Conservation (phyloP, 2,329 filamentous ascomycete genomes). For the Arthrobotrys iridis region DNA sequence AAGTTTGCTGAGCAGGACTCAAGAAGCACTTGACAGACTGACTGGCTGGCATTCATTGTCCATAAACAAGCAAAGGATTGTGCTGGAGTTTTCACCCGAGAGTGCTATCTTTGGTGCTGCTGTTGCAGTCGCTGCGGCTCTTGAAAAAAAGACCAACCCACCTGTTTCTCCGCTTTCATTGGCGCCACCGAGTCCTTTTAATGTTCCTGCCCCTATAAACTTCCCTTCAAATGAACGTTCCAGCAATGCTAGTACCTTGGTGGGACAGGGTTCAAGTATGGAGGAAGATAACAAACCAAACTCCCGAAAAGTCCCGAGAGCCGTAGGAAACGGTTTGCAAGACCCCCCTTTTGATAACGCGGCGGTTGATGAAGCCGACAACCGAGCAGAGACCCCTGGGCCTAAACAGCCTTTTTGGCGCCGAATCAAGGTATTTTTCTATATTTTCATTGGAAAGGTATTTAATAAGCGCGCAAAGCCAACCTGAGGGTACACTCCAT, state of each 20-base stretch:
- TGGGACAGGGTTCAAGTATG: slow-evolving; percentile 6
- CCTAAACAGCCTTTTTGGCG: slow-evolving; percentile 24
- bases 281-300: slow-evolving; percentile 22
- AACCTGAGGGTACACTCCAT: background rate
- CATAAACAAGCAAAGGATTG: slow-evolving; percentile 6
- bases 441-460: slow-evolving; percentile 21
- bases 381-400: background rate
- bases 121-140: slow-evolving; percentile 35
- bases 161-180: background rate
- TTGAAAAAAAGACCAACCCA: slow-evolving; percentile 15
- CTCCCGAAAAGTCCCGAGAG: background rate
- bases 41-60: slow-evolving; percentile 18
- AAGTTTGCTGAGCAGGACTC: slow-evolving; percentile 25
- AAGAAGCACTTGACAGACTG: slow-evolving; percentile 25
- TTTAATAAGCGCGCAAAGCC: slow-evolving; percentile 19
- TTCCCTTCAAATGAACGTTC: slow-evolving; percentile 37
- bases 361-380: background rate
- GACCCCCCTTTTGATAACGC: slow-evolving; percentile 7
- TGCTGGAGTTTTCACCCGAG: slow-evolving; percentile 42
- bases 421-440: slow-evolving; percentile 18
- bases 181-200: slow-evolving; percentile 15
- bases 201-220: background rate
- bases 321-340: background rate
- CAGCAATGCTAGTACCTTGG: slow-evolving; percentile 47
- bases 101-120: slow-evolving; percentile 49